phyloP scores from a whole-genome alignment of 768 basidiomycete species.

The Leccinum barrowsii region DNA sequence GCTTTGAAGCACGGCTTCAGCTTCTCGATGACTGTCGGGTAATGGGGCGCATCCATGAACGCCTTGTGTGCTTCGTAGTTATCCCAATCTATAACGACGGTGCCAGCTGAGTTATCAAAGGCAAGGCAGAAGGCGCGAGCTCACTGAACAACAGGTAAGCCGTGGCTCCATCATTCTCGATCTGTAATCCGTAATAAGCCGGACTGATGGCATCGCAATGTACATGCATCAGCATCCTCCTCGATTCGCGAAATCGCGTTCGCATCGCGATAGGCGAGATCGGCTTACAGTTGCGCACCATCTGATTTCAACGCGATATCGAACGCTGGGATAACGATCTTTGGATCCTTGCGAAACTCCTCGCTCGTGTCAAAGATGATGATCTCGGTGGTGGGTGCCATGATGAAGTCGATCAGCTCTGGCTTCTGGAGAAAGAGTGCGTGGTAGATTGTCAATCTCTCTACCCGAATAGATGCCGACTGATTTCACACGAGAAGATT shows the following conservation, averaged over 20 bases:
- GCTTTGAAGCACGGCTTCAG: slow-evolving; percentile 6
- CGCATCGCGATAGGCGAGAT: not conserved
- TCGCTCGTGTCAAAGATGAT: not conserved
- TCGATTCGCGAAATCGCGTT: not conserved
- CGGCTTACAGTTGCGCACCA: not conserved
- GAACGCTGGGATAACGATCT: not conserved
- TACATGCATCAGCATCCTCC: not conserved
- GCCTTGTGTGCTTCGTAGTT: slow-evolving; percentile 20
- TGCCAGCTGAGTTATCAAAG: not conserved
- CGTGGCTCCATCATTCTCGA: slow-evolving; percentile 11
- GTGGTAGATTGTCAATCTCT: not conserved
- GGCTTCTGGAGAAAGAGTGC: not conserved
- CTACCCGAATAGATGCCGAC: not conserved
- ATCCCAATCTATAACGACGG: slow-evolving; percentile 24
- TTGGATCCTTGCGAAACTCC: not conserved
- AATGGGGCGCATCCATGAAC: slow-evolving; percentile 2
- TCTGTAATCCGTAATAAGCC: slow-evolving; percentile 12
- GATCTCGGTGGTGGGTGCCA: not conserved
- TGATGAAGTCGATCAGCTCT: not conserved
- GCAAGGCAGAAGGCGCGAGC: not conserved
- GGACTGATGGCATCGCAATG: not conserved
- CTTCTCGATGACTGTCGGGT: not conserved
- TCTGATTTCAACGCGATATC: not conserved
- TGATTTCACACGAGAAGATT: too few species aligned
- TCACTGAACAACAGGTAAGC: slow-evolving; percentile 18